phyloP scores from a whole-genome alignment of 129 eudicot species.

The Glebionis coronaria region DNA sequence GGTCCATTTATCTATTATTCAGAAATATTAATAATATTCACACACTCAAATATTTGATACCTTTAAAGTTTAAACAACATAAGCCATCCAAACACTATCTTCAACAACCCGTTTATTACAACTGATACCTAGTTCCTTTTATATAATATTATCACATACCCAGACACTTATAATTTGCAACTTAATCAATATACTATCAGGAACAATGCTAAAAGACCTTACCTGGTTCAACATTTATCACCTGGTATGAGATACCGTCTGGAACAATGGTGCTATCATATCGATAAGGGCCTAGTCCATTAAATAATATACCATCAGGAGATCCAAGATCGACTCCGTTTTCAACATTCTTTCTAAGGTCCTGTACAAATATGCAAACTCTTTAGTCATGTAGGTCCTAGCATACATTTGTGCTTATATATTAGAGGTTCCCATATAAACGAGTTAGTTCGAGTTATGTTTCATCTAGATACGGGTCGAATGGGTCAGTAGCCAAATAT shows the following conservation, averaged over 20 bases:
- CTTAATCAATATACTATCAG: too few species aligned
- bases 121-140: too few species aligned
- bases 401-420: background rate
- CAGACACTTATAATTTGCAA: too few species aligned
- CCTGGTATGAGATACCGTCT: conserved; percentile 55
- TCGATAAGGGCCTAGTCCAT: conserved; percentile 89
- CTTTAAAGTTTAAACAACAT: too few species aligned
- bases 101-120: too few species aligned
- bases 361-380: conserved; percentile 45
- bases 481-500: too few species aligned
- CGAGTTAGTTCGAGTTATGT: background rate
- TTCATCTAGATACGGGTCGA: too few species aligned
- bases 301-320: conserved; percentile 86
- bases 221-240: conserved; percentile 92
- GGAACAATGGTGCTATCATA: conserved; percentile 59
- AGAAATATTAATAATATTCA: too few species aligned
- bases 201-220: conserved; percentile 16
- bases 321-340: conserved; percentile 68
- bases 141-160: too few species aligned
- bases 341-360: conserved; percentile 70
- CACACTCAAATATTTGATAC: too few species aligned
- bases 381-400: conserved; percentile 21
- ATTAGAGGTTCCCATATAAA: background rate
- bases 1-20: too few species aligned
- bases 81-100: too few species aligned